Base-by-base conservation (phyloP, 73 alveolate genomes). In the Symbiodinium pilosum region DNA sequence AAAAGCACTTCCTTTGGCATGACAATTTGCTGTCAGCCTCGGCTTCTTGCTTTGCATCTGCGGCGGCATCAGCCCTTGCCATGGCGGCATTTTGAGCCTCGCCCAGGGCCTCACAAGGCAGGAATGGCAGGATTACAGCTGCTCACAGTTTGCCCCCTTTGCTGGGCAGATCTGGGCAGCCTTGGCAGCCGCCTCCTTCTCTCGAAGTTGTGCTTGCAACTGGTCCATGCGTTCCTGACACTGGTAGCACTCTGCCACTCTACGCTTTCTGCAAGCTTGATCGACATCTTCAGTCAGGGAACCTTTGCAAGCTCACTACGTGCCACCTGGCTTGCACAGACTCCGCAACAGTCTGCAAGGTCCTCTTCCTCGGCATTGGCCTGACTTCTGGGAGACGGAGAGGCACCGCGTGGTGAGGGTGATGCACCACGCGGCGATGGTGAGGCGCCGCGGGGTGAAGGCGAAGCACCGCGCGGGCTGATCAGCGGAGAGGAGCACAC, bases 401-500 rank as follows among this genome's bases (percentile, higher is more conserved):
- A 64, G 30, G 81, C 81, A 64, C 81, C 81, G 81, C 59, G 59
- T 14, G 81, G 81, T 28, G 81, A 64, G 9, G 81, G 81, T 34
- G 81, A 64, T 28, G 81, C 81, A 24, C 81, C 81, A 47, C 81
- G 81, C 34, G 81, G 81, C 34, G 81, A 64, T n/a, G 30, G 81
- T 34, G 81, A 64, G 30, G 81, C 81, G 30, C 81, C 81, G 81
- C 59, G 59, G 21, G 81, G 81, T 28, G 81, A 64, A 24, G 81
- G 81, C 39, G 81, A 64, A 64, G 81, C 81, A 24, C 81, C 81
- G 38, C 81, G 81, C 30, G 81, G 81, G 38, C 81, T 64, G 81
- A 64, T 64, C 81, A 64, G 38, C 81, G 81, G 81, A 64, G 81
- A 64, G 81, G 30, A 24, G 81, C 81, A 64, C 38, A 64, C 81